Base-by-base conservation (phyloP, 2,329 filamentous ascomycete species). In the Venturia pyrina region DNA sequence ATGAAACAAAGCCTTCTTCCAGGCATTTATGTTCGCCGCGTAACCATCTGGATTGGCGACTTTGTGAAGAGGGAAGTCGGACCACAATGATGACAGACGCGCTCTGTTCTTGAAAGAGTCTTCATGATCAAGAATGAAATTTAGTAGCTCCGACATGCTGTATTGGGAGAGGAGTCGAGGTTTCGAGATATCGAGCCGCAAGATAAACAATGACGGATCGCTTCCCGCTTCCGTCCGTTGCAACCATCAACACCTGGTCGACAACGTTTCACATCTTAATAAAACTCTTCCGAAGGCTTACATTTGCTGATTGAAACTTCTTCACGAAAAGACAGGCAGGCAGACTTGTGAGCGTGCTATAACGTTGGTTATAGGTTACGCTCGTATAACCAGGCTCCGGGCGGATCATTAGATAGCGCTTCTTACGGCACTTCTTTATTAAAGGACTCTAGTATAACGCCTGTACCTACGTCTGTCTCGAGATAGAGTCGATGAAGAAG, bases 1-100 rank as follows among this genome's bases (percentile, higher is more conserved):
- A 63, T 85, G 81, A n/a, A 85, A 82, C 53, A 96, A 82, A 1
- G 87, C 91, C 48, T 84, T 83, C 66, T 88, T 86, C 92, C 92
- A 96, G 64, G 91, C 90, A 7, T 83, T 78, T 53, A 91, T 81
- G 74, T 96, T 96, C 56, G 91, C 90, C 24, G 82, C 79, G 78
- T 91, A 96, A 71, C 91, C 91, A 75, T 96, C 91, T 0, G 91
- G 90, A 73, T 96, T 96, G 28, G 89, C 85, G 48, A 83, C 85
- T 71, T 83, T 83, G 70, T 93, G 91, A 5, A 85, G 78, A 46
- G 86, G 82, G 73, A 96, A 96, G 75, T 96, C 92, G 61, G 91
- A 93, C 78, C 96, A 96, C 59, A 96, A 86, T 5, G 91, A 93
- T 15, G 90, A 87, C 15, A 96, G 82, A 62, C 92, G 89, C 69